Evolutionary conservation across 2,329 filamentous ascomycete genomes (phyloP).

Genomic region (Epichloe brachyelytri): DNA sequence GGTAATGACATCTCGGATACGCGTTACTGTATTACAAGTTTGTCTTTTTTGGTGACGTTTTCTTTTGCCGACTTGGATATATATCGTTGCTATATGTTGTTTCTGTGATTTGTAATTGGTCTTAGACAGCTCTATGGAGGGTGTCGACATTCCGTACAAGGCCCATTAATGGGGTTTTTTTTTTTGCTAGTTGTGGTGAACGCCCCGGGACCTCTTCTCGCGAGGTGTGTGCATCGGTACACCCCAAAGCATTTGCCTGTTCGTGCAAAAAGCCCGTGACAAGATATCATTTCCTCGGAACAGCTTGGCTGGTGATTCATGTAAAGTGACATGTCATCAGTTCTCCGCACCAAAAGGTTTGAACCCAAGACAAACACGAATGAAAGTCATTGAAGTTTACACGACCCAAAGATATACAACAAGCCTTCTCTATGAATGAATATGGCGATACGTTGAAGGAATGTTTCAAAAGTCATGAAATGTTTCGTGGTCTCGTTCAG

Average conservation of each 20-base stretch:
- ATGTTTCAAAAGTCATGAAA: no score
- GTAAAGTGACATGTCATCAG: no score
- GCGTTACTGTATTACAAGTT: constrained; percentile 5
- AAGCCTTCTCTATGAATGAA: no score
- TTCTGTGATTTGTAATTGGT: not conserved
- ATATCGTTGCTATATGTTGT: not conserved
- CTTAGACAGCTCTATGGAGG: not conserved
- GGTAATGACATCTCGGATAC: not conserved
- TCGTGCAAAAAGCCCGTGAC: no score
- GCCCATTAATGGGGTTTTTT: not conserved
- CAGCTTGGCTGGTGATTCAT: no score
- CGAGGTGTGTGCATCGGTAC: not conserved
- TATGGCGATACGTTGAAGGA: no score
- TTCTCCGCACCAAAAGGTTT: no score
- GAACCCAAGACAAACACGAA: no score
- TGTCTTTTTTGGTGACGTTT: not conserved
- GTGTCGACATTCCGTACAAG: not conserved
- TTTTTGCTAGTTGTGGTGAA: not conserved
- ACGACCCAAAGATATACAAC: no score
- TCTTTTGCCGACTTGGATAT: not conserved
- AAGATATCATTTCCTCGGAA: no score
- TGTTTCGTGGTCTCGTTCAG: not conserved
- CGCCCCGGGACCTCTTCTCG: not conserved
- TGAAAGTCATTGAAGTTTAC: no score
- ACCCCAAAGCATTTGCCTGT: no score